Conservation (phyloP, 306 rosid genomes). For the Ormosia semicastrata region DNA sequence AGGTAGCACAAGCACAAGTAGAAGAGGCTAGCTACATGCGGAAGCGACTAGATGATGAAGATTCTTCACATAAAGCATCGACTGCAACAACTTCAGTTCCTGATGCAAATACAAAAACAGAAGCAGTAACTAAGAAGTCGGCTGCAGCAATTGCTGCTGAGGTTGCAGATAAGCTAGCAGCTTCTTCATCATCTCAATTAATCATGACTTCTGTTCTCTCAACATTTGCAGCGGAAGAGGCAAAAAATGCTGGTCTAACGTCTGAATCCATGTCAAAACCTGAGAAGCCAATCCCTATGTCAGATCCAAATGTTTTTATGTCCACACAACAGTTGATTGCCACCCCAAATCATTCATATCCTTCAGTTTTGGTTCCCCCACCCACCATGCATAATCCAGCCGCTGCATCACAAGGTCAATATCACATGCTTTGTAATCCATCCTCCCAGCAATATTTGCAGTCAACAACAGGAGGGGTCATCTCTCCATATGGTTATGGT, state of each 20-base stretch:
- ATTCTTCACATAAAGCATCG: slow-evolving; percentile 46
- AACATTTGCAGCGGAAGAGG: slow-evolving; percentile 81
- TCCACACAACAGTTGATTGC: slow-evolving; percentile 52
- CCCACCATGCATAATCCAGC: slow-evolving; percentile 52
- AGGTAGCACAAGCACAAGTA: slow-evolving; percentile 85
- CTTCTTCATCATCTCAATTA: slow-evolving; percentile 82
- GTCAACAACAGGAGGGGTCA: slow-evolving; percentile 51
- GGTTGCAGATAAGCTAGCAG: slow-evolving; percentile 90
- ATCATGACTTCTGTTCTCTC: slow-evolving; percentile 91
- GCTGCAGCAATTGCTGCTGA: slow-evolving; percentile 85
- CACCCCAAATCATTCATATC: slow-evolving; percentile 56
- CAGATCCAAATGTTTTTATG: slow-evolving; percentile 63
- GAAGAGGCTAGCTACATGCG: slow-evolving; percentile 74
- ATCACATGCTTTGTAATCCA: slow-evolving; percentile 58
- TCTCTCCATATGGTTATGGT: slow-evolving; percentile 66
- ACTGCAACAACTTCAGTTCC: slow-evolving; percentile 22
- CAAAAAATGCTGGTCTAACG: slow-evolving; percentile 64
- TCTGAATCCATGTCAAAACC: slow-evolving; percentile 50
- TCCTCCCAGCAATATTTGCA: slow-evolving; percentile 69
- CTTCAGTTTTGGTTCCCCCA: slow-evolving; percentile 59
- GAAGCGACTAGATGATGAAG: slow-evolving; percentile 57
- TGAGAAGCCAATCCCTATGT: slow-evolving; percentile 38
- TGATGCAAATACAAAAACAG: slow-evolving; percentile 44
- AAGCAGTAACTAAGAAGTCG: slow-evolving; percentile 53
- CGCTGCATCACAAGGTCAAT: slow-evolving; percentile 64